Base-by-base conservation (phyloP, 2,329 filamentous ascomycete genomes). In the Plectosphaerella plurivora region DNA sequence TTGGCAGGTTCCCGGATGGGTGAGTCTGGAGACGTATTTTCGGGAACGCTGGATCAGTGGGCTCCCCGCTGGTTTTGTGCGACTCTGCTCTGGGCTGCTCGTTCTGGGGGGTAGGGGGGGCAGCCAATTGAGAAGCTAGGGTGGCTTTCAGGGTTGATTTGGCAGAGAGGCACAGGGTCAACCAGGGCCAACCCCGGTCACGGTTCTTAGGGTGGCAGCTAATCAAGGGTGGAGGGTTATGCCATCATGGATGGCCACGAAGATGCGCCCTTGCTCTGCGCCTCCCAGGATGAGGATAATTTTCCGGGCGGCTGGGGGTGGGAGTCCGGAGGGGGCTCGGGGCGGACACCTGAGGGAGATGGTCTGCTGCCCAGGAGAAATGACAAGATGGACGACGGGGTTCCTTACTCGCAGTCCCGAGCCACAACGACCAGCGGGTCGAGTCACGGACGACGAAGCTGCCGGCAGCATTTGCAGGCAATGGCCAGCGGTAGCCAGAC, bases 41-140 rank as follows among this genome's bases (percentile, higher is more conserved):
- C 56, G 58, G 61, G 53, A 59, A 58, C 63, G 60, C 61, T 63
- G 64, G 65, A 65, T 69, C 65, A 66, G 66, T 70, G 70, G 28
- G 72, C 68, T 70, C 66, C 64, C 63, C 65, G 70, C 68, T 69
- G 70, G 65, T 75, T 74, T 76, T 76, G 76, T 78, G 74, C 68
- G 70, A 76, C 74, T 76, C 48, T 50, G 44, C 49, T 48, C 37
- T 48, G 44, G 44, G 53, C 47, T 54, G 47, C 49, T 48, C 50
- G 33, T 47, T 70, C 67, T 66, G 66, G 67, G 65, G 67, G 65
- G 66, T 68, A 65, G 65, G 46, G 37, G 37, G 37, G 37, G n/a
- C 44, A 25, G 33, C 48, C 65, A 68, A 69, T 70, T 71, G 70
- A 70, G 70, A 68, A 67, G 66, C 63, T 67, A 68, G 69, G 70